These are phyloP conservation scores for Septoria petroselini DNA, from an alignment of 2,329 filamentous ascomycete species.

Conservation along the genomic window DNA sequence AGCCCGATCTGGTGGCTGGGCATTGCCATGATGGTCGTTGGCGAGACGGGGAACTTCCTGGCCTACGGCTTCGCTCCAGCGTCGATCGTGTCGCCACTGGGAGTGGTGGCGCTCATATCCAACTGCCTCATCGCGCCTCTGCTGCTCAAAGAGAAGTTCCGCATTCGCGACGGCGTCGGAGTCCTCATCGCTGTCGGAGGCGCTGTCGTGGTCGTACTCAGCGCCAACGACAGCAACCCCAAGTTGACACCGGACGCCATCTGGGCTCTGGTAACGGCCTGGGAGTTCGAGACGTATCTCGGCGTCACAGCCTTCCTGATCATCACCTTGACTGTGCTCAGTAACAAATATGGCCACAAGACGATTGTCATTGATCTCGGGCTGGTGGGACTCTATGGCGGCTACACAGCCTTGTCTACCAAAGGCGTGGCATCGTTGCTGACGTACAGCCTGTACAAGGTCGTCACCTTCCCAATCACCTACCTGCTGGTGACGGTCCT, in stretches of 20 bases:
- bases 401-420: constrained; percentile 93
- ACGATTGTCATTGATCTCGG: constrained; percentile 90
- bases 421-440: constrained; percentile 95
- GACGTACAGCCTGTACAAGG: constrained; percentile 83
- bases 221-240: constrained; percentile 81
- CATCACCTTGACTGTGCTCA: constrained; percentile 72
- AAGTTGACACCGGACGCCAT: constrained; percentile 89
- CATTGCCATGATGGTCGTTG: constrained; percentile 85
- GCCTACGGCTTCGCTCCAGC: constrained; percentile 97
- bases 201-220: constrained; percentile 88
- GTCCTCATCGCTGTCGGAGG: constrained; percentile 83
- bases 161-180: constrained; percentile 78
- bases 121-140: constrained; percentile 96
- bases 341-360: constrained; percentile 75
- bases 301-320: constrained; percentile 73
- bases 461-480: constrained; percentile 86
- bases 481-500: constrained; percentile 81
- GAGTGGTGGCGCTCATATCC: constrained; percentile 92
- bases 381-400: constrained; percentile 91
- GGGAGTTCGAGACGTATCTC: constrained; percentile 89
- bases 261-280: constrained; percentile 79
- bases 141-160: constrained; percentile 87
- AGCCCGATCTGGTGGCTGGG: constrained; percentile 97
- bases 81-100: constrained; percentile 92
- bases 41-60: constrained; percentile 93